Percentiles rank a stretch among this genome's conserved stretches.
These are phyloP conservation scores for Trichomonas gallinae DNA, from an alignment of 208 protist genomes.

Conservation along the genomic window DNA sequence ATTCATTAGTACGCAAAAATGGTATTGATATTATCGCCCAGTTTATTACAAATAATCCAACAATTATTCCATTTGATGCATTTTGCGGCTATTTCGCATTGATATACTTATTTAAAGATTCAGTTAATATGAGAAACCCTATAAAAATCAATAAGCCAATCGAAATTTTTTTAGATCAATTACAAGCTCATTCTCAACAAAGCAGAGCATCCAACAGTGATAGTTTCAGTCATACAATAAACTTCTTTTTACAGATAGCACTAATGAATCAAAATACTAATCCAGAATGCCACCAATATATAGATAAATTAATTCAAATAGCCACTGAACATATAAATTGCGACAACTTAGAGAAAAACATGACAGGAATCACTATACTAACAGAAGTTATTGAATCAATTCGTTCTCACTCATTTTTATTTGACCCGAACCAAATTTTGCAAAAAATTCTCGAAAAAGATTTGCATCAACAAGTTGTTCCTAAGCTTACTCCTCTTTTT, in stretches of 20 bases:
- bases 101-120: neutral
- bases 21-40: neutral
- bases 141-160: neutral
- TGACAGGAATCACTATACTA: neutral
- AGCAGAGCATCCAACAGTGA: neutral
- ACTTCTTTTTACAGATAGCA: neutral
- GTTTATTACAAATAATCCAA: neutral
- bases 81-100: neutral
- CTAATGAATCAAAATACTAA: neutral
- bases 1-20: neutral
- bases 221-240: neutral
- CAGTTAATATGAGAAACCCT: neutral
- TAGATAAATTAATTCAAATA: neutral
- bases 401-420: neutral
- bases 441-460: neutral
- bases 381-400: neutral
- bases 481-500: neutral
- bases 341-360: neutral
- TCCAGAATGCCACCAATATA: neutral
- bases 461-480: neutral
- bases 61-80: neutral
- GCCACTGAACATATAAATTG: neutral
- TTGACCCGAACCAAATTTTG: neutral
- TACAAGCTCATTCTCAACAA: neutral
- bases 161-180: neutral